Percentiles rank a stretch among this genome's conserved stretches.
phyloP scores from a whole-genome alignment of 257 asterid genomes.

The Plantago major region DNA sequence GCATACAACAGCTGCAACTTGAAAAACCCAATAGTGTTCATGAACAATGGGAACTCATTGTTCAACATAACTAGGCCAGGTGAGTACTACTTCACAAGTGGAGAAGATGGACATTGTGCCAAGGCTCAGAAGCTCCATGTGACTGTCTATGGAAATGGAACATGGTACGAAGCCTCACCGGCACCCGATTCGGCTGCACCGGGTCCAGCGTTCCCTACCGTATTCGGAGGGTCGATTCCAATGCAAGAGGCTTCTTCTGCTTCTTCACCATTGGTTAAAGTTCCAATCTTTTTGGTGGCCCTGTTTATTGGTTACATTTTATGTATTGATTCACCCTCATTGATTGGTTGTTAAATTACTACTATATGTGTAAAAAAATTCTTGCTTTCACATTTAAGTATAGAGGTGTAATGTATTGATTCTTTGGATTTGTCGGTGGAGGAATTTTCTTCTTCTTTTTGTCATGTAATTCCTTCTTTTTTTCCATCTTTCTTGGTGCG shows the following conservation, averaged over 20 bases:
- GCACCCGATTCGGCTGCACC: constrained; percentile 48
- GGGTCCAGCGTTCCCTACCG: constrained; percentile 63
- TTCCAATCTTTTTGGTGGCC: constrained; percentile 25
- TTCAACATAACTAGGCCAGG: constrained; percentile 64
- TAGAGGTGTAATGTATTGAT: constrained; percentile 11
- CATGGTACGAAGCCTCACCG: constrained; percentile 39
- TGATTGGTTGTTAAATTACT: not conserved
- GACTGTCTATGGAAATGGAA: constrained; percentile 53
- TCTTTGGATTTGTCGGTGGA: constrained; percentile 23
- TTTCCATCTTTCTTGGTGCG: not conserved
- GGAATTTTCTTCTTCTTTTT: not conserved
- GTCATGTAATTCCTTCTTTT: constrained; percentile 15
- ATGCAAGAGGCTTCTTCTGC: constrained; percentile 40
- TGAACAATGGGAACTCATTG: constrained; percentile 77
- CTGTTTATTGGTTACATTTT: constrained; percentile 1
- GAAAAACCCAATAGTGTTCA: constrained; percentile 65
- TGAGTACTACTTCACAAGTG: constrained; percentile 75
- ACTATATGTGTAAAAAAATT: not conserved
- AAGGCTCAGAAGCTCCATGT: constrained; percentile 70
- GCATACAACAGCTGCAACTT: constrained; percentile 61
- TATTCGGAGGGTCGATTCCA: constrained; percentile 61
- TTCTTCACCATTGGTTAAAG: constrained; percentile 19
- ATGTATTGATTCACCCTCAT: not conserved
- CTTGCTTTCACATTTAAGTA: constrained; percentile 2
- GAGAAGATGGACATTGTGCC: constrained; percentile 52